phyloP scores from a whole-genome alignment of 352 stramenopile genomes.

The Globisporangium heterothallicum region DNA sequence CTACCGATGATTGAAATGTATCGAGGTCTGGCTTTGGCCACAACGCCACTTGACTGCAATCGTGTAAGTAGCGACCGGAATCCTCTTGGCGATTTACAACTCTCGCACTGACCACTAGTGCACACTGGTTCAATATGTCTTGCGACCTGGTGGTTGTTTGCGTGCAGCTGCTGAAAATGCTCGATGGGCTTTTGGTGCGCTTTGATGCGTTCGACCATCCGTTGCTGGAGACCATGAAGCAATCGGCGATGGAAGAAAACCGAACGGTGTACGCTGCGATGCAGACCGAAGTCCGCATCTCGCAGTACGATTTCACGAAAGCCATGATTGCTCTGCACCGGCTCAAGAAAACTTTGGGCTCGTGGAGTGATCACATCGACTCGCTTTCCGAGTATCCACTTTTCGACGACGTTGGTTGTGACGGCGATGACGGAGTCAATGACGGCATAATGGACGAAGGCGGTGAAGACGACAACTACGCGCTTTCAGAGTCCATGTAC shows the following conservation, averaged over 20 bases:
- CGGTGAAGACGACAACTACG: constrained; percentile 21
- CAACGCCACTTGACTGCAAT: constrained; percentile 47
- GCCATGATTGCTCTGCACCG: constrained; percentile 67
- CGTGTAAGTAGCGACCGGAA: constrained; percentile 41
- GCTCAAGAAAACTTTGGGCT: constrained; percentile 55
- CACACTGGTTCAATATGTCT: no score
- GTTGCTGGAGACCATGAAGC: constrained; percentile 57
- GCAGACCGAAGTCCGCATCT: constrained; percentile 57
- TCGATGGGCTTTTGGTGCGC: constrained; percentile 45
- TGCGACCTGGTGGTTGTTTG: constrained; percentile 9
- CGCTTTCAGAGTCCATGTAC: constrained; percentile 59
- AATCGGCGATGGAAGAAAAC: constrained; percentile 69
- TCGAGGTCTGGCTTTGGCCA: constrained; percentile 43
- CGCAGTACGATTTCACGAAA: constrained; percentile 75
- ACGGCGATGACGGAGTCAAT: constrained; percentile 6
- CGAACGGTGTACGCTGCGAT: constrained; percentile 59
- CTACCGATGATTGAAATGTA: constrained; percentile 72
- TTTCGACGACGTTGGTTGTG: constrained; percentile 42
- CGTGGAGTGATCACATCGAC: constrained; percentile 81
- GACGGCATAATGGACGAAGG: neutral
- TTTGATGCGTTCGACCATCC: constrained; percentile 67
- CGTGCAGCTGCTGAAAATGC: constrained; percentile 34
- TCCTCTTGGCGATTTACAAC: no score
- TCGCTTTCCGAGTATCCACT: constrained; percentile 70
- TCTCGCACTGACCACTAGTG: no score